Percentiles rank a stretch among this genome's conserved stretches.
Evolutionary conservation across 139 green algal species (phyloP).

Genomic region (Dunaliella sp.): DNA sequence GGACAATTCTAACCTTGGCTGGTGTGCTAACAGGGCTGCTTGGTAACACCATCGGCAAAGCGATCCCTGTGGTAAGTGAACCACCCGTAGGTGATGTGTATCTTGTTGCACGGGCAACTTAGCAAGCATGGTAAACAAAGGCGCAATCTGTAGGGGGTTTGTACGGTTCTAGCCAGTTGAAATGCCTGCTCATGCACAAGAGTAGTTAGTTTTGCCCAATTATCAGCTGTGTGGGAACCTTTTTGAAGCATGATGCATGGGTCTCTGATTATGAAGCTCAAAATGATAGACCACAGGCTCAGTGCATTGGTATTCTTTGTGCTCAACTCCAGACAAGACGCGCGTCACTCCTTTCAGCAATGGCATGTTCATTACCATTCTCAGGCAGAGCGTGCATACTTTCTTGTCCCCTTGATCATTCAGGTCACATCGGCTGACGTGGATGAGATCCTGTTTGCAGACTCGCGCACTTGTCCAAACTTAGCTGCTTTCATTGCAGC

Average conservation of each 20-base stretch:
- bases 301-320: no score
- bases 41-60: neutral
- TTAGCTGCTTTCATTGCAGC: neutral
- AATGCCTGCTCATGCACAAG: neutral
- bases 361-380: no score
- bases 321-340: no score
- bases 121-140: no score
- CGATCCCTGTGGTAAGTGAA: constrained; percentile 32
- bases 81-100: neutral
- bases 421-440: constrained; percentile 45
- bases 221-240: no score
- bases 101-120: neutral
- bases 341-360: no score
- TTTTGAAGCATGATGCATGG: neutral
- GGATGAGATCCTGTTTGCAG: constrained; percentile 68
- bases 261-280: neutral
- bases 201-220: neutral
- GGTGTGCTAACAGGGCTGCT: constrained; percentile 71
- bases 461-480: neutral
- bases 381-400: no score
- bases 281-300: no score
- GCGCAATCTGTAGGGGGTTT: neutral
- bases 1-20: constrained; percentile 62
- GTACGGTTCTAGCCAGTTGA: neutral
- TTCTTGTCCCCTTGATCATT: no score